Percentiles rank a stretch among this genome's conserved stretches.
Evolutionary conservation across 2,329 filamentous ascomycete species (phyloP).

Genomic region (Aspergillus fumigatiaffinis): DNA sequence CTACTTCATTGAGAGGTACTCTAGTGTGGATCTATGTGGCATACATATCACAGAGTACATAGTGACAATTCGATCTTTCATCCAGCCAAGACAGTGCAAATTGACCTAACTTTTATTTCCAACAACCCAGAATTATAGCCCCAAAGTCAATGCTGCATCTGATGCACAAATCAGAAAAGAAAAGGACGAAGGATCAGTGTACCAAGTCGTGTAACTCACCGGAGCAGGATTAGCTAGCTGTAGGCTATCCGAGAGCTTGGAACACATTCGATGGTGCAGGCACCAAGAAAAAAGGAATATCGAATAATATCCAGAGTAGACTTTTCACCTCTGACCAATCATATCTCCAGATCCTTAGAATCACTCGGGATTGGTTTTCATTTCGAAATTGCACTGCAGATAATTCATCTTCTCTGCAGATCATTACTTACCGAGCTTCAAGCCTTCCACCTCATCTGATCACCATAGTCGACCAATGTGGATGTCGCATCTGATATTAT

Average conservation of each 20-base stretch:
- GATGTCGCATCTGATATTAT: too few relatives aligned
- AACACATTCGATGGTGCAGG: neutral
- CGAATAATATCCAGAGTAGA: neutral
- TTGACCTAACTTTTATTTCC: neutral
- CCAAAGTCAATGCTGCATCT: neutral
- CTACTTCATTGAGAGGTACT: too few relatives aligned
- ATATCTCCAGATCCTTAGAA: conserved; percentile 1
- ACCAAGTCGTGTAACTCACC: neutral
- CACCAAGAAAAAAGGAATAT: neutral
- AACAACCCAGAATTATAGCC: neutral
- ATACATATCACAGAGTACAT: too few relatives aligned
- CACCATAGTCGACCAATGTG: too few relatives aligned
- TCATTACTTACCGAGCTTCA: conserved; percentile 11
- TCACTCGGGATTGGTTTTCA: conserved; percentile 1
- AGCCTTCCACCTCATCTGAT: neutral
- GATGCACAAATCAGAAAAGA: neutral
- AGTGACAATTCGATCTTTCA: neutral
- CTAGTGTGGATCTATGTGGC: too few relatives aligned
- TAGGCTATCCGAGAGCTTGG: neutral
- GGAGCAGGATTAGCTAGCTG: neutral
- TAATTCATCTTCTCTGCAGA: conserved; percentile 13
- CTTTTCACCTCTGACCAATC: conserved; percentile 3
- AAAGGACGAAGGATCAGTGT: neutral
- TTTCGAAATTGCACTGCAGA: conserved; percentile 11
- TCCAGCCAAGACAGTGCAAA: neutral